These are phyloP conservation scores for Mycena indigotica DNA, from an alignment of 768 basidiomycete genomes.

Conservation along the genomic window DNA sequence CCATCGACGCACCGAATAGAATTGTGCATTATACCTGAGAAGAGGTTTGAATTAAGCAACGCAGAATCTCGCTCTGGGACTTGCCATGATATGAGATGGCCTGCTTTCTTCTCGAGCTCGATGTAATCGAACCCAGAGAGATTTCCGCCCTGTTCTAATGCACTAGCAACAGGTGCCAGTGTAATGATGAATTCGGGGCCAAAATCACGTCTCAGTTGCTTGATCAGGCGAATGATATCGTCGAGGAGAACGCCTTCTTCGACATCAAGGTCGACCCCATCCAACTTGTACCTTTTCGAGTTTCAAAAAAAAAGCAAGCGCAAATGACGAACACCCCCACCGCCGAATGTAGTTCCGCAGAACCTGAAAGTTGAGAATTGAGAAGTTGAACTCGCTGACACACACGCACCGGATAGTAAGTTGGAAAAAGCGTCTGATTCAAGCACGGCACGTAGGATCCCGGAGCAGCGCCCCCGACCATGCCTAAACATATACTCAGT, in stretches of 20 bases:
- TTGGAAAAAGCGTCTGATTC: slow-evolving; percentile 19
- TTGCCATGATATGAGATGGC: slow-evolving; percentile 18
- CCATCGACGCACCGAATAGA: slow-evolving; percentile 19
- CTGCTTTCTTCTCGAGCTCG: slow-evolving; percentile 18
- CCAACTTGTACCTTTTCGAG: slow-evolving; percentile 23
- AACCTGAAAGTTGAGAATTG: not conserved
- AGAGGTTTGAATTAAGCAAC: not conserved
- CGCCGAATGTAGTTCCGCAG: slow-evolving; percentile 12
- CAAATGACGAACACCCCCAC: slow-evolving; percentile 1
- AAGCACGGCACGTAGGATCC: slow-evolving; percentile 27
- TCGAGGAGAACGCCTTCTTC: slow-evolving; percentile 22
- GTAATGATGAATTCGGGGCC: slow-evolving; percentile 29
- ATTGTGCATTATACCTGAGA: slow-evolving; percentile 30
- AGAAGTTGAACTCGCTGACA: not conserved
- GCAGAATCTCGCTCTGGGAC: not conserved
- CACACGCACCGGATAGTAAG: slow-evolving; percentile 25
- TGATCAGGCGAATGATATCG: slow-evolving; percentile 21
- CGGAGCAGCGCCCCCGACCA: slow-evolving; percentile 26
- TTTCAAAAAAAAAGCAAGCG: not conserved
- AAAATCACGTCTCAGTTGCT: slow-evolving; percentile 25
- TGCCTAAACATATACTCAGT: not conserved
- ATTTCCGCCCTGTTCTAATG: slow-evolving; percentile 25
- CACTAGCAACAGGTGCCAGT: slow-evolving; percentile 28
- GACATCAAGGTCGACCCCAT: slow-evolving; percentile 31
- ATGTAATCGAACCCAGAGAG: slow-evolving; percentile 31